A percentile compares a stretch with the other conserved stretches of the same genome.
phyloP scores from a whole-genome alignment of 2,329 filamentous ascomycete species.

The Penicillium sp. region DNA sequence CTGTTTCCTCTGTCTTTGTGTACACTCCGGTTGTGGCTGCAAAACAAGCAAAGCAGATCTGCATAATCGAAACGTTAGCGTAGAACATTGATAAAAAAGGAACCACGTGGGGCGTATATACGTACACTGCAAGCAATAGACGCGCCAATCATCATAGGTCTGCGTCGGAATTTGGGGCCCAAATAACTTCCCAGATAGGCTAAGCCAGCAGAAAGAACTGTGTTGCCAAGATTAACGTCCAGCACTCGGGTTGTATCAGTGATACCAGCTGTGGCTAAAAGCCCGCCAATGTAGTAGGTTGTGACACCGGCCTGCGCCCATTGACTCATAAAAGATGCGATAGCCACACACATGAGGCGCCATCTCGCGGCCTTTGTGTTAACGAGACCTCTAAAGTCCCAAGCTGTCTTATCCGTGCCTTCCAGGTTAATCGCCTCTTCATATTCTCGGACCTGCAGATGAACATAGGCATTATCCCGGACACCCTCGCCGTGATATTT shows the following conservation, averaged over 20 bases:
- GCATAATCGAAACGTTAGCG: not conserved
- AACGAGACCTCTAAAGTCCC: constrained; percentile 29
- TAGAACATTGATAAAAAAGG: not conserved
- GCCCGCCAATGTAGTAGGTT: constrained; percentile 57
- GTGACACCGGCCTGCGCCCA: constrained; percentile 32
- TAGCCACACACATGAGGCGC: constrained; percentile 50
- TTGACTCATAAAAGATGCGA: constrained; percentile 55
- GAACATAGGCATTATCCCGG: constrained; percentile 30
- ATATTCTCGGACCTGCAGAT: constrained; percentile 34
- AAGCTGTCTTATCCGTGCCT: constrained; percentile 55
- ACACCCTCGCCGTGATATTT: constrained; percentile 56
- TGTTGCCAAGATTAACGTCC: constrained; percentile 56
- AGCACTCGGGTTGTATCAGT: constrained; percentile 49
- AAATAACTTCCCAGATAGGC: constrained; percentile 51
- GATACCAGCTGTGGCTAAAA: constrained; percentile 54
- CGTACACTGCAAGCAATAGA: constrained; percentile 4
- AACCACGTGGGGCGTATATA: not conserved
- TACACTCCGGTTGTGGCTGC: constrained; percentile 8
- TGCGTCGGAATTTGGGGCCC: constrained; percentile 58
- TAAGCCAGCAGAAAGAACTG: constrained; percentile 51
- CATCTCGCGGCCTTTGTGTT: constrained; percentile 41
- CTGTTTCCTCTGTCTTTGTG: constrained; percentile 32
- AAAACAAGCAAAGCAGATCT: constrained; percentile 3
- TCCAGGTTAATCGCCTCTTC: constrained; percentile 32
- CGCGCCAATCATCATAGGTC: constrained; percentile 47